Evolutionary conservation across 2,329 filamentous ascomycete genomes (phyloP), one percentile per base, ranked within the genome.

Genomic region (Aureobasidium subglaciale): DNA sequence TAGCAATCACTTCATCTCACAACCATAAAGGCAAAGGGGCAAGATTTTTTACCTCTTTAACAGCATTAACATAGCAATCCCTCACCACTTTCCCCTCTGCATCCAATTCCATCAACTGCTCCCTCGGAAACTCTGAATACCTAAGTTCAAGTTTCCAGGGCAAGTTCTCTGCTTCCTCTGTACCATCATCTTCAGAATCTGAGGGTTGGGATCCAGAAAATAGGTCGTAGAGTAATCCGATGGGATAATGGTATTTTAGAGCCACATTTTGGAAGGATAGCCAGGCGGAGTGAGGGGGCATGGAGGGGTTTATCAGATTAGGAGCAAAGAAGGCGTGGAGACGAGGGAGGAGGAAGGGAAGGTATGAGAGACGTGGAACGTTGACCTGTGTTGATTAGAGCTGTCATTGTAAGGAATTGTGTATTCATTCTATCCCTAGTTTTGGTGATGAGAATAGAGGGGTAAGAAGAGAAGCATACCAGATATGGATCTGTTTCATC

Each of bases 161-260:
- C 13, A 84, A 16, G 11, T 58, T 45, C 4, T 56, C 38, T 3
- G 65, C 59, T 13, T 70, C 49, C 29, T 58, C 50, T 55, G 11
- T 62, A 22, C 30, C 62, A 46, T 37, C 35, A 32, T 55, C 54
- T 4, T 57, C 55, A 10, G 49, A 37, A 13, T 49, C 38, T 1
- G 56, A 41, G 1, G 77, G 75, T 56, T 77, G 78, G 20, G 75
- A 76, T 16, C 81, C 82, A 2, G 81, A 80, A 63, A 87, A 87
- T 5, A 88, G 73, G 67, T 88, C 86, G 64, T 83, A 87, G 5
- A 88, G 74, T 10, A 89, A 71, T 1, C 86, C 86, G 10, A 86
- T 67, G 0, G 86, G 85, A 58, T 86, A 84, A 64, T 88, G 85
- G 83, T 84, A 86, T 72, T 86, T 87, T 60, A 88, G 68, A 2